Evolutionary conservation across 257 asterid species (phyloP), one percentile per base, ranked within the genome.

Genomic region (Ligustrum vulgare): DNA sequence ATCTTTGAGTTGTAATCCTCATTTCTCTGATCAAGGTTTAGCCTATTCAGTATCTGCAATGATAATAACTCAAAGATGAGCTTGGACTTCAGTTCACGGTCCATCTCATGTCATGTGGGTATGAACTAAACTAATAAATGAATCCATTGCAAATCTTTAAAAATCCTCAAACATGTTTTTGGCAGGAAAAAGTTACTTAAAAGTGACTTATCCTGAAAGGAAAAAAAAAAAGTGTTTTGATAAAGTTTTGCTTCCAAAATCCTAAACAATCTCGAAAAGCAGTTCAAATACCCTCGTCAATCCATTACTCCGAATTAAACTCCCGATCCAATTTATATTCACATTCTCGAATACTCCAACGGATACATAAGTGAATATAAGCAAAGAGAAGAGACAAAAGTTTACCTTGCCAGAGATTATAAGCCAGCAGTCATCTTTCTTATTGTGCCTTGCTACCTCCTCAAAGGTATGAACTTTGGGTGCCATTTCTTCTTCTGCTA

Each of bases 341-440:
- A 8, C 64, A 18, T 22, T n/a, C 10, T 56, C 8, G 28, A 0
- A 8, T 6, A 20, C 64, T 56, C 64, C 64, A 56, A 56, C 23
- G 7, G 8, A n/a, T n/a, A 54, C 28, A 54, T 54, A 60, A 60
- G 67, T 60, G 15, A 60, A 60, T 22, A n/a, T n/a, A n/a, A n/a
- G n/a, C n/a, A n/a, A 60, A 60, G 7, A 5, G 23, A 60, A 22
- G 2, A 47, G 22, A 22, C 31, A 69, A 39, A n/a, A 32, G 16
- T 47, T n/a, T 49, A 84, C 96, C 91, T 91, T 91, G 73, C 85
- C 89, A 71, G 82, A 71, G 84, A 91, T 86, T 60, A 86, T 72
- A 69, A 92, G 76, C 97, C 97, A 92, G 79, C 93, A 89, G 81
- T 92, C 96, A 8, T 39, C 82, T 49, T 43, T 77, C 60, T 22